phyloP scores from a whole-genome alignment of 2,329 filamentous ascomycete genomes.

The Hymenoscyphus repandus region DNA sequence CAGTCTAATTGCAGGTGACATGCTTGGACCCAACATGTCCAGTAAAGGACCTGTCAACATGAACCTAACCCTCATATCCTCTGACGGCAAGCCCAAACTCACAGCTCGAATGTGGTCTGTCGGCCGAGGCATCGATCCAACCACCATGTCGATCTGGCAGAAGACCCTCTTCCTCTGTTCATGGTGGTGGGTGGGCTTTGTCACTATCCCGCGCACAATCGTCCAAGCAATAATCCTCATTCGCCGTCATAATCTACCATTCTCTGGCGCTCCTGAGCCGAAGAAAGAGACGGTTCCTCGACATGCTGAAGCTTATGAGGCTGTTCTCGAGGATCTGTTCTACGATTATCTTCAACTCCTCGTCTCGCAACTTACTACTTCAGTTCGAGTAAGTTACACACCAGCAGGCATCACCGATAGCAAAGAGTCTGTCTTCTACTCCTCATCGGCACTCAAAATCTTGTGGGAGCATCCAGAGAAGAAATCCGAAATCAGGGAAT shows the following conservation, averaged over 20 bases:
- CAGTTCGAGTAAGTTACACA: conserved; percentile 48
- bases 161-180: conserved; percentile 43
- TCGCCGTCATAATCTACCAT: conserved; percentile 50
- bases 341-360: conserved; percentile 43
- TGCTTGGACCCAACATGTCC: conserved; percentile 37
- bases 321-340: conserved; percentile 42
- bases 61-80: conserved; percentile 58
- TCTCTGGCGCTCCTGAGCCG: conserved; percentile 63
- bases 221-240: conserved; percentile 55
- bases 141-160: conserved; percentile 36
- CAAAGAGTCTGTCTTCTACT: conserved; percentile 36
- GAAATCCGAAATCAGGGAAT: conserved; percentile 23
- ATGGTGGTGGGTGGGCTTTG: conserved; percentile 66
- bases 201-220: conserved; percentile 61
- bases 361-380: conserved; percentile 40
- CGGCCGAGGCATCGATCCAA: conserved; percentile 45
- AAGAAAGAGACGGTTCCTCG: conserved; percentile 50
- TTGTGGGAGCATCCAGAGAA: not conserved
- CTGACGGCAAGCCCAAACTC: conserved; percentile 51
- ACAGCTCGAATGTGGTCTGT: conserved; percentile 55
- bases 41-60: conserved; percentile 45
- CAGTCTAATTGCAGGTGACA: conserved; percentile 45
- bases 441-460: conserved; percentile 24
- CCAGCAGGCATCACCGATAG: conserved; percentile 42
- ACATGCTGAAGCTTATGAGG: conserved; percentile 45